A percentile compares a stretch with the other conserved stretches of the same genome.
phyloP scores from a whole-genome alignment of 257 asterid species.

The Nicotiana obtusifolia region DNA sequence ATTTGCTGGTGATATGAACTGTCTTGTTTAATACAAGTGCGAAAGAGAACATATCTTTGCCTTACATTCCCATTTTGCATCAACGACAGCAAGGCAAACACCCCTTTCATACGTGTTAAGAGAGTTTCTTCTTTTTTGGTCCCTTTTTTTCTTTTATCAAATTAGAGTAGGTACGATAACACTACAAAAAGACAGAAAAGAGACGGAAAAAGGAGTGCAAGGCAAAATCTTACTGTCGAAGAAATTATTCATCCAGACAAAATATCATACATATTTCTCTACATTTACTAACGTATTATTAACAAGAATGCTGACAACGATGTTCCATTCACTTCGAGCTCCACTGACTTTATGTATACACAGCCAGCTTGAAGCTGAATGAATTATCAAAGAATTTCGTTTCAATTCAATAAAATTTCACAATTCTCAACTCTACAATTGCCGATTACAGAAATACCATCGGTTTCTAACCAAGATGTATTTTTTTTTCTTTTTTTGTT shows the following conservation, averaged over 20 bases:
- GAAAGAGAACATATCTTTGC: too few species aligned
- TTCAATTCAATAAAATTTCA: constrained; percentile 18
- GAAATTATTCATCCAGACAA: not conserved
- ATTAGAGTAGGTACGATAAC: too few species aligned
- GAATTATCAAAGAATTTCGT: constrained; percentile 41
- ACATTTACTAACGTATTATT: not conserved
- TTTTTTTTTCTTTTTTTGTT: not conserved
- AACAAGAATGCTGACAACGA: not conserved
- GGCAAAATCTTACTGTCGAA: not conserved
- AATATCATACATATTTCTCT: not conserved
- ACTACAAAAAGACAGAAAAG: not conserved
- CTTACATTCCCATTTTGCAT: too few species aligned
- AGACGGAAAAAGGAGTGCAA: not conserved
- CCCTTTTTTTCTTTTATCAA: too few species aligned
- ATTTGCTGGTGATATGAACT: too few species aligned
- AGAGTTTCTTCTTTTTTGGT: too few species aligned
- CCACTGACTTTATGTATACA: constrained; percentile 22
- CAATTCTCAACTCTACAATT: constrained; percentile 60
- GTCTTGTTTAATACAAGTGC: not conserved
- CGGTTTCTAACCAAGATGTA: constrained; percentile 34
- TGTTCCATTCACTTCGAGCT: constrained; percentile 14
- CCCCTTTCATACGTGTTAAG: too few species aligned
- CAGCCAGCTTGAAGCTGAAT: constrained; percentile 24
- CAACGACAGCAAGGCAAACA: too few species aligned
- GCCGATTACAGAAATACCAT: constrained; percentile 57